Base-by-base conservation (phyloP, 306 rosid species). In the Cicer yamashitae region DNA sequence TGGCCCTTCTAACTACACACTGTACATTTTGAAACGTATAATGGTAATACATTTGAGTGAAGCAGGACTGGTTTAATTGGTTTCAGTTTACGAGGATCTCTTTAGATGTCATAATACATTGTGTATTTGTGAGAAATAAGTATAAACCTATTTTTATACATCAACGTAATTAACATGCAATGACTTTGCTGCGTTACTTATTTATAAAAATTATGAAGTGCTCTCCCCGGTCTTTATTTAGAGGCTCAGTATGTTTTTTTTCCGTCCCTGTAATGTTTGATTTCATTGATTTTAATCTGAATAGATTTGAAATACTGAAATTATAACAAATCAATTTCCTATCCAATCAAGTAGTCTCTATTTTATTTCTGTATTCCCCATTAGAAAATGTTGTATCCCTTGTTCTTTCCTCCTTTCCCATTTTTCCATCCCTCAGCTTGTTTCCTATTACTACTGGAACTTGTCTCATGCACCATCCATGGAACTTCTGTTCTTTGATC, bases 11-110 rank as follows among this genome's bases (percentile, higher is more conserved):
- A 88, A 90, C 37, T 85, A 83, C 83, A 86, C 87, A 73, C 58
- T 85, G 80, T 92, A 91, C 83, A 88, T 94, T 83, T 87, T 94
- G 90, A 94, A 94, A 80, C 97, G 96, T 40, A 90, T 94, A 77
- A 90, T 94, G 98, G 98, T 94, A 94, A 79, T 84, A 22, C 12
- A 54, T 75, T 65, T 73, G 71, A 54, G 41, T 57, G 66, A 75
- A 56, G 7, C 48, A 25, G 52, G 75, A 40, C 39, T 75, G 57
- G 20, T 78, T 79, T 58, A 71, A 4, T 58, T 65, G 41, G 47
- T 74, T 85, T 57, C 80, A 68, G 25, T 81, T 69, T 43, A 73
- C 37, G 50, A 8, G 39, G 67, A 76, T 79, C 77, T 77, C 59
- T 74, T 70, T 65, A 22, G 17, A 18, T 61, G 56, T 58, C 74